phyloP scores from a whole-genome alignment of 768 basidiomycete genomes.

The Trametes coccinea region DNA sequence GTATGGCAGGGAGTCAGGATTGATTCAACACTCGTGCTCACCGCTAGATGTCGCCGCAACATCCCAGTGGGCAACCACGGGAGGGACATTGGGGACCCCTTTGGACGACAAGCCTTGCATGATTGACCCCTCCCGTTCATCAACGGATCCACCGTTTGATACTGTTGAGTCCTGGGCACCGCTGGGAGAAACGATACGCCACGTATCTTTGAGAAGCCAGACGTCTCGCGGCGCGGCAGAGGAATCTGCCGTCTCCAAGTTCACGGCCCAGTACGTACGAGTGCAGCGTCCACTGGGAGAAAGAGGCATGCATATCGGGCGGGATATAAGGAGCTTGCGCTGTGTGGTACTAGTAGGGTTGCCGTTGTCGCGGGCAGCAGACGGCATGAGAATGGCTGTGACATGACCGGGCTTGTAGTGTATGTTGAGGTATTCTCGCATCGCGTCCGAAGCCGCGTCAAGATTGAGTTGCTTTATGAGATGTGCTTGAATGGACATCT shows the following conservation, averaged over 20 bases:
- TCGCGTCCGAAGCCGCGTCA: not conserved
- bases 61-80: not conserved
- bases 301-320: not conserved
- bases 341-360: not conserved
- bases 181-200: too few species aligned
- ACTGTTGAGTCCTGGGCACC: too few species aligned
- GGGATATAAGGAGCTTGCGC: constrained; percentile 6
- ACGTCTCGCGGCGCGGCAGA: not conserved
- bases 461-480: not conserved
- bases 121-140: not conserved
- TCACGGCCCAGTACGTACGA: constrained; percentile 13
- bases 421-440: not conserved
- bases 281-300: constrained; percentile 5
- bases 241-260: not conserved
- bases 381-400: not conserved
- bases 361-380: not conserved
- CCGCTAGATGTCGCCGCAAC: not conserved
- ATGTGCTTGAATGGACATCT: not conserved
- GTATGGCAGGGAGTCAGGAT: too few species aligned
- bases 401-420: constrained; percentile 7
- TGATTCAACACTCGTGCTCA: not conserved
- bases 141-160: too few species aligned
- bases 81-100: constrained; percentile 7
- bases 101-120: not conserved
- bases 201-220: constrained; percentile 18